Evolutionary conservation across 1,284 basidiomycete genomes (phyloP).

Genomic region (Ustanciosporium gigantosporum): DNA sequence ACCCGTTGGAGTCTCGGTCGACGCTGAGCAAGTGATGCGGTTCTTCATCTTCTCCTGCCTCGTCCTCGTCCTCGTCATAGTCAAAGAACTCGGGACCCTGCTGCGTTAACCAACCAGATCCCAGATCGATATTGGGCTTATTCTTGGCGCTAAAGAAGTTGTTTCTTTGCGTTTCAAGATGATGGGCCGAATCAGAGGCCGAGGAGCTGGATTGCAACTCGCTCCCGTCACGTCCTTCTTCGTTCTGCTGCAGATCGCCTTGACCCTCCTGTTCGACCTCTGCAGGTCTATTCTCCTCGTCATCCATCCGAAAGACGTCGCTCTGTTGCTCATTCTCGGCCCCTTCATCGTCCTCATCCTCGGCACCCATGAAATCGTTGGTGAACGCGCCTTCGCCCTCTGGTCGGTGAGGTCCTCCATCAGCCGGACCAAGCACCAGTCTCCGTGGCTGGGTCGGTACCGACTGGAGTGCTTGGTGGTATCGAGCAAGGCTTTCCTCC

Average conservation of each 20-base stretch:
- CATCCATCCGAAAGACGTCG: conserved; percentile 34
- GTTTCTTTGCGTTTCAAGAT: conserved; percentile 26
- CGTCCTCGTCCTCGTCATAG: conserved; percentile 15
- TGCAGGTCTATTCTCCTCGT: conserved; percentile 7
- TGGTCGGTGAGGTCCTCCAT: conserved; percentile 35
- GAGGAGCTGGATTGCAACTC: neutral
- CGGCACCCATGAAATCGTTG: conserved; percentile 18
- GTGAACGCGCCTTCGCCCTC: conserved; percentile 22
- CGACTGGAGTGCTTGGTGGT: neutral
- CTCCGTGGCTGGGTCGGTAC: conserved; percentile 7
- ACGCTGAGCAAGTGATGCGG: conserved; percentile 42
- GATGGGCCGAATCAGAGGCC: conserved; percentile 16
- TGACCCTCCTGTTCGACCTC: conserved; percentile 4
- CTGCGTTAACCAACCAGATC: conserved; percentile 19
- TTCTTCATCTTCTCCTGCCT: conserved; percentile 19
- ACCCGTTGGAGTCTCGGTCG: conserved; percentile 28
- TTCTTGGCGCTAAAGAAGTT: conserved; percentile 21
- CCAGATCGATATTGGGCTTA: conserved; percentile 13
- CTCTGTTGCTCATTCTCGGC: conserved; percentile 3
- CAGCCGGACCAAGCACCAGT: conserved; percentile 56
- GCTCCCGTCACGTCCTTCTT: conserved; percentile 1
- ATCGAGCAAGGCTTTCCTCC: conserved; percentile 11
- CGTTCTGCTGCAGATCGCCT: neutral
- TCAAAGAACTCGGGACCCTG: conserved; percentile 37
- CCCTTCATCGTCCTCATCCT: conserved; percentile 1